These are phyloP conservation scores for Fonsecaea nubica DNA, from an alignment of 2,329 filamentous ascomycete species.

Conservation along the genomic window DNA sequence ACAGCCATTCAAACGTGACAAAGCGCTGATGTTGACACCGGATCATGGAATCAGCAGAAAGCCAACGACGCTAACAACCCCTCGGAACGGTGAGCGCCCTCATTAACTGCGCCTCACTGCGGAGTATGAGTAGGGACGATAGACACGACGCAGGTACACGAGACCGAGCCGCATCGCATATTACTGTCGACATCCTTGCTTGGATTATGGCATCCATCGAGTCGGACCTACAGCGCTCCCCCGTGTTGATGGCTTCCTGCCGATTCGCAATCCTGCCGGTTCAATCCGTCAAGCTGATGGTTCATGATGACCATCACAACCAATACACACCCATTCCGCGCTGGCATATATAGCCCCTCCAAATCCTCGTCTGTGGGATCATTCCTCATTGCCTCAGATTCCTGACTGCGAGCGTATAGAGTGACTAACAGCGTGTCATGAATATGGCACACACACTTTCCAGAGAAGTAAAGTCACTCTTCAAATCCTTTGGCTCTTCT, in stretches of 20 bases:
- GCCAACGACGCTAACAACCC: background rate
- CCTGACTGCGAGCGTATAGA: background rate
- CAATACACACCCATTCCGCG: background rate
- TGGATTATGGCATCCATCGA: slow-evolving; percentile 12
- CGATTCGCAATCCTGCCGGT: slow-evolving; percentile 10
- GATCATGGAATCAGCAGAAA: slow-evolving; percentile 1
- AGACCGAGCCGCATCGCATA: background rate
- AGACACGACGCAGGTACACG: slow-evolving; percentile 3
- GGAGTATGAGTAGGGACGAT: background rate
- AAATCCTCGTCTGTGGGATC: background rate
- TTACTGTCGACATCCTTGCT: background rate
- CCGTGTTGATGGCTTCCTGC: background rate
- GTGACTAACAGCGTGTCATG: background rate
- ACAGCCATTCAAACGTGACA: background rate
- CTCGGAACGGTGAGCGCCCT: background rate
- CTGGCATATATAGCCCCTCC: background rate
- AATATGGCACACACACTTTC: slow-evolving; percentile 5
- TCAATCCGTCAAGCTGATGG: slow-evolving; percentile 13
- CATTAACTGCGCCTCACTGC: background rate
- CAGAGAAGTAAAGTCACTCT: slow-evolving; percentile 12
- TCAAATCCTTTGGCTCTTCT: slow-evolving; percentile 4
- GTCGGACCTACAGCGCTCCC: background rate
- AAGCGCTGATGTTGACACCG: background rate
- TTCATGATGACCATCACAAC: background rate
- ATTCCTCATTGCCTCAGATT: too few relatives aligned